phyloP scores from a whole-genome alignment of 2,329 filamentous ascomycete species.

The Pseudogymnoascus sp. region DNA sequence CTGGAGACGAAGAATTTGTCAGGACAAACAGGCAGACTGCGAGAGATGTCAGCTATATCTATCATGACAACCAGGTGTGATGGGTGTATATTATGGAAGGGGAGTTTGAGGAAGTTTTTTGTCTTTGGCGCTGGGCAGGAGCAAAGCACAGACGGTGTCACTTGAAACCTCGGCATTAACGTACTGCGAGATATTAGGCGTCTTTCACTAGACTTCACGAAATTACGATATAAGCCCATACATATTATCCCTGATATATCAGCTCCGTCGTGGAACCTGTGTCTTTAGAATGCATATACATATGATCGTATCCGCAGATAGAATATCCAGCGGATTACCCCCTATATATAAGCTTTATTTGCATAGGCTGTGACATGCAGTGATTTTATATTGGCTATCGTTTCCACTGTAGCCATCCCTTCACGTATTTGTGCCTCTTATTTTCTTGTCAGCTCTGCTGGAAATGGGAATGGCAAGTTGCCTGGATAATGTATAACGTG shows the following conservation, averaged over 20 bases:
- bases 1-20: conserved; percentile 86
- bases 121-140: neutral
- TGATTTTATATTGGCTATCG: neutral
- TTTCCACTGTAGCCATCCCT: neutral
- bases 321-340: neutral
- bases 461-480: neutral
- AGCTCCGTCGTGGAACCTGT: neutral
- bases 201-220: conserved; percentile 4
- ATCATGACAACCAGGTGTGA: conserved; percentile 56
- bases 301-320: neutral
- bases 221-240: neutral
- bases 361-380: neutral
- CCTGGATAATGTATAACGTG: neutral
- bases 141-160: neutral
- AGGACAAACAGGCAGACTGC: conserved; percentile 69
- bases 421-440: neutral
- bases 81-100: neutral
- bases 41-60: conserved; percentile 85
- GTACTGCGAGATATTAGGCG: neutral
- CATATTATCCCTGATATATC: neutral
- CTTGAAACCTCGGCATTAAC: neutral
- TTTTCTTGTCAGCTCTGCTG: neutral
- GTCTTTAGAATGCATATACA: neutral
- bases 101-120: neutral
- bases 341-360: neutral